These are phyloP conservation scores for Cantharellus anzutake DNA, from an alignment of 768 basidiomycete species.

Conservation along the genomic window DNA sequence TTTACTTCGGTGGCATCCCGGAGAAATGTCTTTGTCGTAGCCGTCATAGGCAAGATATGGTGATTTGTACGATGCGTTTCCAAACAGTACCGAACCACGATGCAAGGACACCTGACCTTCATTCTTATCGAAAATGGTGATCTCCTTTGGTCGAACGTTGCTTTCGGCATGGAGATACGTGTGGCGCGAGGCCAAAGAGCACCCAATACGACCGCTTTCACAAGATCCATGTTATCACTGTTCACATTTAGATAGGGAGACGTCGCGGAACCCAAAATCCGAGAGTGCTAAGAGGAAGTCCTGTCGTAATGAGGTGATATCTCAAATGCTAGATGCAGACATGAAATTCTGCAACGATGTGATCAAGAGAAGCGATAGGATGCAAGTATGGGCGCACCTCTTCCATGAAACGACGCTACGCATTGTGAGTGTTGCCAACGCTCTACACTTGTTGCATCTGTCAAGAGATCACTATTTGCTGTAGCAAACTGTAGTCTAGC, in stretches of 20 bases:
- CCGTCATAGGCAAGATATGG: conserved; percentile 67
- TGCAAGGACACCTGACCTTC: conserved; percentile 59
- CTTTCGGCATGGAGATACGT: conserved; percentile 50
- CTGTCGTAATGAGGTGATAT: conserved; percentile 54
- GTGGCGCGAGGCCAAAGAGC: conserved; percentile 77
- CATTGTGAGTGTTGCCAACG: conserved; percentile 37
- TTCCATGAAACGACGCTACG: not conserved
- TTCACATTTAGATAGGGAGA: conserved; percentile 42
- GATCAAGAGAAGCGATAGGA: not conserved
- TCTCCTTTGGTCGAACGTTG: conserved; percentile 69
- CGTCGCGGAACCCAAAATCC: conserved; percentile 44
- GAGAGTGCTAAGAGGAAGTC: conserved; percentile 58
- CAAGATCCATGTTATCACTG: conserved; percentile 44
- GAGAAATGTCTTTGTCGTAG: conserved; percentile 69
- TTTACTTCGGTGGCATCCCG: conserved; percentile 79
- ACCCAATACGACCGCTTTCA: conserved; percentile 72
- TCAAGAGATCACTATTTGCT: conserved; percentile 68
- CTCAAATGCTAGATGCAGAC: conserved; percentile 47
- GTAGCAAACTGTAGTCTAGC: conserved; percentile 51
- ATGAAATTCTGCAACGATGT: conserved; percentile 62
- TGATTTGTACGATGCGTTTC: conserved; percentile 47
- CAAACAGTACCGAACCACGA: conserved; percentile 65
- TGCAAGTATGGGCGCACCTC: not conserved
- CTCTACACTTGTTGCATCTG: conserved; percentile 35
- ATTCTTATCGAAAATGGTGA: conserved; percentile 55